These are phyloP conservation scores for Besnoitia besnoiti DNA, from an alignment of 169 alveolate species.

Conservation along the genomic window DNA sequence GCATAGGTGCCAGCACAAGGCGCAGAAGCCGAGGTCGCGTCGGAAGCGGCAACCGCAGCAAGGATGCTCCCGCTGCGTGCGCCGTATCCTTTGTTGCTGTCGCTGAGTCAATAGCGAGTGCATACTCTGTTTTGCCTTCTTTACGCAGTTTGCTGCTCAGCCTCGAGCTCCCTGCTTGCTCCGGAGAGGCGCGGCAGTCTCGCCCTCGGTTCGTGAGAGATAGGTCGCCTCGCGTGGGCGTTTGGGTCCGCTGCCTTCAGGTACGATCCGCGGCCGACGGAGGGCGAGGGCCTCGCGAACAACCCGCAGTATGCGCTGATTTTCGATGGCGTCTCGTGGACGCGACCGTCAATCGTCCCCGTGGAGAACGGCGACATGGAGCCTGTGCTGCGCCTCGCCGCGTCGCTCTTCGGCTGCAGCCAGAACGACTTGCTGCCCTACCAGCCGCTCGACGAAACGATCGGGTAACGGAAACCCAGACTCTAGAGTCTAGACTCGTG, in stretches of 20 bases:
- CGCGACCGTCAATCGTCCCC: neutral
- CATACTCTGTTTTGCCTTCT: too few relatives aligned
- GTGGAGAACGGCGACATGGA: neutral
- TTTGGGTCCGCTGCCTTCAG: neutral
- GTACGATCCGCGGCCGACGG: constrained; percentile 10
- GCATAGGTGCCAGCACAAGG: too few relatives aligned
- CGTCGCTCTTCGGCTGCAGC: constrained; percentile 14
- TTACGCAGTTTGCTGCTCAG: too few relatives aligned
- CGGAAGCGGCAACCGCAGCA: too few relatives aligned
- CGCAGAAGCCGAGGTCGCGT: too few relatives aligned
- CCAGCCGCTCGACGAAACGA: constrained; percentile 35
- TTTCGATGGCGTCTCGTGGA: constrained; percentile 18
- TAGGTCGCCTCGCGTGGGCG: too few relatives aligned
- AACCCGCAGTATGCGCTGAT: neutral
- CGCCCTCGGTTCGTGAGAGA: too few relatives aligned
- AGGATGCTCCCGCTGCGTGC: too few relatives aligned
- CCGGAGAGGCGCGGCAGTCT: too few relatives aligned
- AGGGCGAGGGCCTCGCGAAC: neutral
- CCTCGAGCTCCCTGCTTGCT: too few relatives aligned
- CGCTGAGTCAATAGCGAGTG: too few relatives aligned
- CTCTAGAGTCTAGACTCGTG: neutral
- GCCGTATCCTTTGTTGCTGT: too few relatives aligned
- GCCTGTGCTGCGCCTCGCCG: neutral
- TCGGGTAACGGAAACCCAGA: neutral
- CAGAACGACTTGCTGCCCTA: constrained; percentile 3